phyloP scores from a whole-genome alignment of 2,329 filamentous ascomycete genomes.

The Cytospora piceicola region DNA sequence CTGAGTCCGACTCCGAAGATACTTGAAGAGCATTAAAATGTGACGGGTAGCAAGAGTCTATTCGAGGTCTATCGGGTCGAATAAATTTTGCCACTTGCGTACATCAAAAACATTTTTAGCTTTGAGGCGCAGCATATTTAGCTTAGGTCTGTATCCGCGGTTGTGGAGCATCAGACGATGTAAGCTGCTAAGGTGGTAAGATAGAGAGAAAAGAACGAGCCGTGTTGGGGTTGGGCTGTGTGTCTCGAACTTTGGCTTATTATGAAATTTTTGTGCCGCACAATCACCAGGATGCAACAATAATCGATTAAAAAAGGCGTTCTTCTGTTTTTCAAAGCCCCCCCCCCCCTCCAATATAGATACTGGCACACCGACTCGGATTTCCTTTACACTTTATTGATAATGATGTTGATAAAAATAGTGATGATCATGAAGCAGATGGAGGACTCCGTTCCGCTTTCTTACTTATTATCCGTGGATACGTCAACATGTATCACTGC shows the following conservation, averaged over 20 bases:
- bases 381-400: too few relatives aligned
- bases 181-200: too few relatives aligned
- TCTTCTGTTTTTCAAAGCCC: too few relatives aligned
- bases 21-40: not conserved
- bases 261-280: not conserved
- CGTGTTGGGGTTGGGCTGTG: not conserved
- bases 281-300: not conserved
- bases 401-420: too few relatives aligned
- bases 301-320: too few relatives aligned
- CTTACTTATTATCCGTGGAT: too few relatives aligned
- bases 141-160: slow-evolving; percentile 5
- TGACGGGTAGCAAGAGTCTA: not conserved
- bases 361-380: too few relatives aligned
- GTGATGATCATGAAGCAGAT: too few relatives aligned
- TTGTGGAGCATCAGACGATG: not conserved
- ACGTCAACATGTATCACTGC: too few relatives aligned
- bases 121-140: slow-evolving; percentile 17
- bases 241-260: not conserved
- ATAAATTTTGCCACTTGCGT: slow-evolving; percentile 6
- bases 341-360: too few relatives aligned
- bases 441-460: too few relatives aligned
- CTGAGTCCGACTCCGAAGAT: not conserved
- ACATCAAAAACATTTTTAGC: slow-evolving; percentile 2
- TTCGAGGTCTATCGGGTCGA: not conserved
- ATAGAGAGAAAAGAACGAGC: not conserved